Evolutionary conservation across 345 rosid genomes (phyloP), one percentile per base, ranked within the genome.

Genomic region (Ailanthus altissimus): DNA sequence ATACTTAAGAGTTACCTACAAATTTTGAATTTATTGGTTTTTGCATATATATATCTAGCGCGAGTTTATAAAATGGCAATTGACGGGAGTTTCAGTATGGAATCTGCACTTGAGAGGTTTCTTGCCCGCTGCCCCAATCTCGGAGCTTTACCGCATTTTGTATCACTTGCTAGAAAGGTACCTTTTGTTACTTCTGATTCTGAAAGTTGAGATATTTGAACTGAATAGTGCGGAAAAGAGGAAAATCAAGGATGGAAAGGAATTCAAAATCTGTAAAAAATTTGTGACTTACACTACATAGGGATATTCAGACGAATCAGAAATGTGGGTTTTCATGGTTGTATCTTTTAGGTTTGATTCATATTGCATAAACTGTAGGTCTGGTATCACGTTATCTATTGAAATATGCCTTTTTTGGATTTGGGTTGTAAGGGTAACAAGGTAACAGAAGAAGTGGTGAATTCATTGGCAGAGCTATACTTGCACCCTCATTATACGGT

Each of bases 11-110:
- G 23, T 42, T 42, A 72, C 3, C n/a, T n/a, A n/a, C n/a, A n/a
- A n/a, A n/a, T 43, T 32, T 45, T 72, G 53, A 32, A 72, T 23
- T 25, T 72, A 45, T 23, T 42, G 75, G 54, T 72, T 56, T 72
- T 50, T 56, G 20, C 6, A 16, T 20, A 32, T 28, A 75, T 75
- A 50, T 21, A 14, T 6, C 12, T 58, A 68, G 38, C 38, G 38
- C 61, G 58, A 61, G 71, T 46, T 72, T 32, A 32, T 32, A 42
- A 80, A 70, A 91, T 91, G 94, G 81, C 98, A 42, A 84, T 89
- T 40, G 97, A 93, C 18, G 93, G 91, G 75, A 90, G 93, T 80
- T 95, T 91, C 87, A 81, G 75, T 73, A 80, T 93, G 13, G 81
- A 87, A 65, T 78, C 79, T 2, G 88, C 94, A 2, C 67, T 93